Evolutionary conservation across 2,329 filamentous ascomycete genomes (phyloP), one percentile per base, ranked within the genome.

Genomic region (Anthostomella pinea): DNA sequence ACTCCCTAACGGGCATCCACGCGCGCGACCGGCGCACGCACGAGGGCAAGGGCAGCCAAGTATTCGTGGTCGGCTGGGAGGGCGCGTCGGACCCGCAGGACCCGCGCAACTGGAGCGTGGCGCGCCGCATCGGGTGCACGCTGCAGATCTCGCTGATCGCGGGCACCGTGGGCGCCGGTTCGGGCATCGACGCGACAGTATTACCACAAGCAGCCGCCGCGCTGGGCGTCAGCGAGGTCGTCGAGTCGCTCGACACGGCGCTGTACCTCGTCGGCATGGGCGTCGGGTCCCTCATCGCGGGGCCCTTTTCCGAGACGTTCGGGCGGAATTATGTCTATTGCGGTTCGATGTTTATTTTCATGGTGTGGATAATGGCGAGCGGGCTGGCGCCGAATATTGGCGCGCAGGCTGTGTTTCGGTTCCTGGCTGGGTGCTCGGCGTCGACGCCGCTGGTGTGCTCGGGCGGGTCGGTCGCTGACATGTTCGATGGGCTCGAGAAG

Each of bases 101-200:
- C 31, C 67, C 67, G 3, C 54, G 56, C 15, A 67, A 67, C 25
- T 68, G 59, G 56, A 45, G 51, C n/a, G 39, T 53, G 8, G 30
- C 40, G 3, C 56, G 52, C 6, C 60, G 67, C 1, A 45, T 69
- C 5, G 47, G 54, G 5, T 61, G 62, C 1, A 72, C 67, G 0
- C 32, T 69, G 0, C 56, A 70, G 10, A 65, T 73, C 3, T 65
- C 66, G 0, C 34, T 58, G 3, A 72, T 81, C 19, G 73, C 64
- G 0, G 68, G 72, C 18, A 64, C 73, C 1, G 72, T 77, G 0
- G 67, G 67, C 3, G 60, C 68, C 1, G 73, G 74, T 0, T 73
- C 69, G 4, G 68, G 72, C 0, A 75, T 79, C 25, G 73, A 78
- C 36, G 69, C 71, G 1, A 65, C 64, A 0, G 69, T 71, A 1